Percentiles rank a stretch among this genome's conserved stretches.
phyloP scores from a whole-genome alignment of 345 rosid species.

The Odontarrhena argentea region DNA sequence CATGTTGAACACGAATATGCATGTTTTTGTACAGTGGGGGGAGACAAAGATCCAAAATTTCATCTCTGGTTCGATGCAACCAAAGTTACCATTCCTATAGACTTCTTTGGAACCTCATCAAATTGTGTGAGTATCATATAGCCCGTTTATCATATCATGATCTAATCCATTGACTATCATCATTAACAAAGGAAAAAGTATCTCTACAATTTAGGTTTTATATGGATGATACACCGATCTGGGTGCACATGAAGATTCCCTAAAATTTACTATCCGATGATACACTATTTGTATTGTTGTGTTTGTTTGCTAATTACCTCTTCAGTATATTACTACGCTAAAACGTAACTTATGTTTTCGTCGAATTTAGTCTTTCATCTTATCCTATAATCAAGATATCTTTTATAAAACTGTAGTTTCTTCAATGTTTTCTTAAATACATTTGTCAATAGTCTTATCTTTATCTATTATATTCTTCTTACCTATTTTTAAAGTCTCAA shows the following conservation, averaged over 20 bases:
- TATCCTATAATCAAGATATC: too few species aligned
- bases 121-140: conserved; percentile 35
- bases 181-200: not conserved
- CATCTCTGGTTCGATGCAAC: conserved; percentile 46
- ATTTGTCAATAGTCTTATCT: too few species aligned
- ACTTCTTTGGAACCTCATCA: conserved; percentile 44
- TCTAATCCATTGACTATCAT: conserved; percentile 7
- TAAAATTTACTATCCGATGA: conserved; percentile 26
- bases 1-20: conserved; percentile 35
- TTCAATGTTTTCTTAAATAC: too few species aligned
- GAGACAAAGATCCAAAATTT: conserved; percentile 37
- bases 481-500: too few species aligned
- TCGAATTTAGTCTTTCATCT: too few species aligned
- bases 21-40: conserved; percentile 38
- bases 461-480: too few species aligned
- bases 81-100: conserved; percentile 39
- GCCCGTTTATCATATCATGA: not conserved
- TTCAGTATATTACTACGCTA: too few species aligned
- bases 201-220: conserved; percentile 39
- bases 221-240: conserved; percentile 44
- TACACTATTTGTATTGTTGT: too few species aligned
- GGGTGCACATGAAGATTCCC: conserved; percentile 41
- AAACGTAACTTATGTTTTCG: too few species aligned
- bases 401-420: too few species aligned
- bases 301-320: too few species aligned